Conservation (phyloP, 1,139 yeast genomes). For the Trichomonascaceae sp. region DNA sequence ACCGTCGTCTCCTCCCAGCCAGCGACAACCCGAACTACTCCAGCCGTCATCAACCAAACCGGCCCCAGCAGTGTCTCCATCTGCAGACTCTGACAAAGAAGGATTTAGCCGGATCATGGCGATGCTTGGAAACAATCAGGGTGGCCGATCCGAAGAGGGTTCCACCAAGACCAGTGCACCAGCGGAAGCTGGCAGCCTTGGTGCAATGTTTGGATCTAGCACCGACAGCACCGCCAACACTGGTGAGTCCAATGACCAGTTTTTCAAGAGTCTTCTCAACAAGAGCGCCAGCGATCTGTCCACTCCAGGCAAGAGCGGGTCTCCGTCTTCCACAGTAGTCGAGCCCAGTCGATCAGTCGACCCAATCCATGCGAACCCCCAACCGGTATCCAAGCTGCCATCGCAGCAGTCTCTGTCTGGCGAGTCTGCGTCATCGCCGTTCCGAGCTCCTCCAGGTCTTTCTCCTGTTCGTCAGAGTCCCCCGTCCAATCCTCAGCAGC, state of each 20-base stretch:
- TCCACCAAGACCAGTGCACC: conserved; percentile 1
- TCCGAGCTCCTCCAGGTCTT: not conserved
- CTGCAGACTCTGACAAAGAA: conserved; percentile 17
- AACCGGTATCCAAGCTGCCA: not conserved
- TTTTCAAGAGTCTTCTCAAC: conserved; percentile 19
- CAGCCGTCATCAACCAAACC: conserved; percentile 3
- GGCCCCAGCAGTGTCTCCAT: conserved; percentile 3
- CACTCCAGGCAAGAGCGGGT: not conserved
- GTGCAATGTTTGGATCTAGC: not conserved
- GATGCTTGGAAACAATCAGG: conserved; percentile 16
- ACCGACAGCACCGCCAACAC: not conserved
- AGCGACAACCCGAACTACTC: conserved; percentile 1
- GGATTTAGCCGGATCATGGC: conserved; percentile 25
- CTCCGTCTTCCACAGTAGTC: not conserved
- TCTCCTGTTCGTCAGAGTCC: not conserved
- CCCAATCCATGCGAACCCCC: not conserved
- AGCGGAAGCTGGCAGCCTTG: not conserved
- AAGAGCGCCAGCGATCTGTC: conserved; percentile 8
- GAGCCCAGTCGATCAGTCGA: not conserved
- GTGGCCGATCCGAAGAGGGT: conserved; percentile 1
- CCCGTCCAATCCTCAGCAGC: conserved; percentile 1
- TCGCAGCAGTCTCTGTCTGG: not conserved
- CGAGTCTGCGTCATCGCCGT: not conserved
- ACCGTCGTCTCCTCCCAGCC: conserved; percentile 3
- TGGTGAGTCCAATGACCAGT: conserved; percentile 15